Evolutionary conservation across 2,329 filamentous ascomycete species (phyloP), one percentile per base, ranked within the genome.

Genomic region (Sarocladiaceae sp.): DNA sequence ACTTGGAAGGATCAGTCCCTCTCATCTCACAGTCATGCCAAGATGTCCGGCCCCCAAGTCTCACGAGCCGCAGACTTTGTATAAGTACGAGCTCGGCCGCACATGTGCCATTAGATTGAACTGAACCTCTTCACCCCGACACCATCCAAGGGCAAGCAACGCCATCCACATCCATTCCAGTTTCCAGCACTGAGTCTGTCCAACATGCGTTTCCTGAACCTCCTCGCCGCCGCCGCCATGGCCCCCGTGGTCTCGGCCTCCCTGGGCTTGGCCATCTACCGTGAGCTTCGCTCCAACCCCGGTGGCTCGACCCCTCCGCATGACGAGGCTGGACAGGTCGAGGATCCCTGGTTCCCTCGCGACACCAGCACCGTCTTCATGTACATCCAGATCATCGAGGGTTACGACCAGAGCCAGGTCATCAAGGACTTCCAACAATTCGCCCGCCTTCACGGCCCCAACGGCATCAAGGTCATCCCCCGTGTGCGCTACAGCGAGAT

Each of bases 371-470:
- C 50, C 11, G 39, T 51, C 3, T 51, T 51, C 44, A 41, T 51
- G 6, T 48, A 50, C 31, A 40, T 51, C 33, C 50, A 51, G 46
- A 50, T 51, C 33, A 39, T 48, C 19, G 48, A 43, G 3, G 50
- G 50, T 12, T 12, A 15, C 15, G 48, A 51, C 33, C 41, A 51
- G 27, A 10, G 20, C 6, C 16, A 32, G 7, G 6, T 50, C 6
- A 48, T 50, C 20, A 19, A 47, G n/a, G 50, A 51, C 44, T 51
- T 51, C 46, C 40, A 45, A 43, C 37, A 18, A 2, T 27, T 50
- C 24, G 44, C 41, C 3, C 44, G 27, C n/a, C 48, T 48, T 37
- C 48, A 51, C 41, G 50, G 50, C 16, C 18, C 23, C 4, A 21
- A 45, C 7, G 42, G 44, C 42, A 31, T 50, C 19, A 31, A 26